Base-by-base conservation (phyloP, 306 rosid species). In the Hylodesmum podocarpum region DNA sequence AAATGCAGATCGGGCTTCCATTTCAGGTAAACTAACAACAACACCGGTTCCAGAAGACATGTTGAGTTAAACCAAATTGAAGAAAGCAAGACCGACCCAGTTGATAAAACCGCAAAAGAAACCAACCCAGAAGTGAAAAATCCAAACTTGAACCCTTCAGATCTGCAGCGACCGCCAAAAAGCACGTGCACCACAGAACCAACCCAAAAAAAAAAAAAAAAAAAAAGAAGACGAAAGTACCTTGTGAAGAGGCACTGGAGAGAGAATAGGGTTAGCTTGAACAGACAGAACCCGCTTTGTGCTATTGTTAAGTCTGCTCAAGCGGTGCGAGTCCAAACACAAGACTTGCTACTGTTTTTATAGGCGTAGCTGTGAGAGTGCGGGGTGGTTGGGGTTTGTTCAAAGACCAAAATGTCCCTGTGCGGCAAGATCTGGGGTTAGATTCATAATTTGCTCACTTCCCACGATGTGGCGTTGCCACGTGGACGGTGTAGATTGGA, bases 291-390 rank as follows among this genome's bases (percentile, higher is more conserved):
- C 47, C 76, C 10, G 33, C 53, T 25, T 46, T 70, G 54, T 47
- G 77, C 15, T 41, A 25, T 58, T 36, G 19, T 40, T 75, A 14
- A 4, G 69, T 65, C 77, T 66, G 80, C 70, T 82, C 77, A 78
- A 82, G 86, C 73, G 7, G 36, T 83, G 83, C 61, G 80, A 83
- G 80, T 66, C 14, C 15, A n/a, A 73, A 59, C 2, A 2, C 3
- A 3, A 27, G 46, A 29, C 18, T 57, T 27, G 4, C 68, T 25
- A 57, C 1, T 11, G 78, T 14, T 58, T 83, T 78, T 83, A 83
- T 83, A 83, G 86, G 51, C 49, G 36, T 0, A 8, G 24, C 19
- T 27, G 5, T 5, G 18, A 15, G 27, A 18, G 11, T n/a, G n/a
- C n/a, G 72, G 55, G 13, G 58, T 55, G 0, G 72, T 31, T 65